Evolutionary conservation across 139 green algal genomes (phyloP).

Genomic region (Dunaliella primolecta): DNA sequence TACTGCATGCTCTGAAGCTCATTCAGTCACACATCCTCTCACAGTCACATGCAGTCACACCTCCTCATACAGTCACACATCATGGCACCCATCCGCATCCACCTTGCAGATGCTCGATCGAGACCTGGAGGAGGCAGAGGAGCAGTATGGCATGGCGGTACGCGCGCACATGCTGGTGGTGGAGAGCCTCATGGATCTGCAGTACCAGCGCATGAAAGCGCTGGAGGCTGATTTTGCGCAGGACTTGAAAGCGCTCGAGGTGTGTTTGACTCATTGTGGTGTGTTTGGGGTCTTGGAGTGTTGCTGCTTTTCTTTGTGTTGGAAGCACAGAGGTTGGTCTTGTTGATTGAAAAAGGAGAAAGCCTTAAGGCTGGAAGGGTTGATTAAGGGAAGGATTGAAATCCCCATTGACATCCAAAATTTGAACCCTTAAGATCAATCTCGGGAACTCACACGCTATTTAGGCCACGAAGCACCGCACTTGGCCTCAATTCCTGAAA

Average conservation of each 20-base stretch:
- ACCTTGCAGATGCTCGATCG: slow-evolving; percentile 68
- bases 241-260: slow-evolving; percentile 59
- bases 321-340: too few species aligned
- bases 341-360: too few species aligned
- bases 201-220: slow-evolving; percentile 58
- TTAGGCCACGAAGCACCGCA: too few species aligned
- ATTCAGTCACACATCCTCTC: neutral
- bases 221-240: slow-evolving; percentile 62
- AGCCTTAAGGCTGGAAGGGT: too few species aligned
- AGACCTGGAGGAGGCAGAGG: slow-evolving; percentile 83
- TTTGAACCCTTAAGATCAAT: too few species aligned
- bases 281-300: neutral
- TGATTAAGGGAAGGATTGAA: too few species aligned
- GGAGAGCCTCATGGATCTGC: slow-evolving; percentile 73
- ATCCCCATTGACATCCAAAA: too few species aligned
- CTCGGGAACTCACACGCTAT: too few species aligned
- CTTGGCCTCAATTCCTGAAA: too few species aligned
- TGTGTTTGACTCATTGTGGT: slow-evolving; percentile 72
- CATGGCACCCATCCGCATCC: neutral
- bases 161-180: slow-evolving; percentile 66
- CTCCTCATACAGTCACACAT: neutral
- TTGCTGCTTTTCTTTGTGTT: neutral
- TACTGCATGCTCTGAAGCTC: too few species aligned
- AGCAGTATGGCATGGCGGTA: slow-evolving; percentile 73
- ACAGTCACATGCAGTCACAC: neutral